Evolutionary conservation across 805 yeast genomes (phyloP).

Genomic region (Candida ovalis): DNA sequence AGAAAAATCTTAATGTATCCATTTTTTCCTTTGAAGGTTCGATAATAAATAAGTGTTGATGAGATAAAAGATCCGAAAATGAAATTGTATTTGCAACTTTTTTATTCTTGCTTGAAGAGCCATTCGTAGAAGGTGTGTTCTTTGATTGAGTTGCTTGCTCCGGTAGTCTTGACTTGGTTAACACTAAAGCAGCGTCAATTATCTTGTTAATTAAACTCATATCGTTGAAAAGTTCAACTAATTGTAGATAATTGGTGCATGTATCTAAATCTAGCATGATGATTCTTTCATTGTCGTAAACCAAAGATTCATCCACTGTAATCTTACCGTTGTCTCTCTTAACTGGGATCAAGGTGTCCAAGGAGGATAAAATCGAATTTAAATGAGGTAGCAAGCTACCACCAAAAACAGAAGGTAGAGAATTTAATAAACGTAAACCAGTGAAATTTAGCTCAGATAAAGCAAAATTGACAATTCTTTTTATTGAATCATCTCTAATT

Average conservation of each 20-base stretch:
- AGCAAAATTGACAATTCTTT: conserved; percentile 40
- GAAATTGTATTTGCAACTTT: conserved; percentile 39
- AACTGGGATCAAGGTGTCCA: conserved; percentile 61
- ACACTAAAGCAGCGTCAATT: conserved; percentile 51
- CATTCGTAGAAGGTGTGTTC: conserved; percentile 7
- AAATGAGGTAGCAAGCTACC: conserved; percentile 44
- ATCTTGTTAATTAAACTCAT: conserved; percentile 50
- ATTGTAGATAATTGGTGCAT: conserved; percentile 22
- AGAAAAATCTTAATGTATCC: conserved; percentile 39
- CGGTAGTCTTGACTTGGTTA: conserved; percentile 38
- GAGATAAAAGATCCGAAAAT: conserved; percentile 65
- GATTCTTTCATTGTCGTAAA: conserved; percentile 29
- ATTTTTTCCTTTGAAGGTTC: conserved; percentile 38
- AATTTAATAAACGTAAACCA: conserved; percentile 41
- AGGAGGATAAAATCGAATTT: conserved; percentile 44
- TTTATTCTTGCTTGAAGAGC: conserved; percentile 27
- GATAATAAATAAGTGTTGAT: conserved; percentile 50
- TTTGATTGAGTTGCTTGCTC: conserved; percentile 13
- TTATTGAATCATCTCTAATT: conserved; percentile 50
- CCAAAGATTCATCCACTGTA: conserved; percentile 34
- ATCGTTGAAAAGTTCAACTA: conserved; percentile 37
- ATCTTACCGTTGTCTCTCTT: conserved; percentile 35
- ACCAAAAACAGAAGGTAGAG: conserved; percentile 33
- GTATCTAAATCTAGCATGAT: conserved; percentile 30
- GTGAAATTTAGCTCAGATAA: conserved; percentile 41